These are phyloP conservation scores for Saccharomycodes ludwigii DNA, from an alignment of 805 yeast genomes.

Conservation along the genomic window DNA sequence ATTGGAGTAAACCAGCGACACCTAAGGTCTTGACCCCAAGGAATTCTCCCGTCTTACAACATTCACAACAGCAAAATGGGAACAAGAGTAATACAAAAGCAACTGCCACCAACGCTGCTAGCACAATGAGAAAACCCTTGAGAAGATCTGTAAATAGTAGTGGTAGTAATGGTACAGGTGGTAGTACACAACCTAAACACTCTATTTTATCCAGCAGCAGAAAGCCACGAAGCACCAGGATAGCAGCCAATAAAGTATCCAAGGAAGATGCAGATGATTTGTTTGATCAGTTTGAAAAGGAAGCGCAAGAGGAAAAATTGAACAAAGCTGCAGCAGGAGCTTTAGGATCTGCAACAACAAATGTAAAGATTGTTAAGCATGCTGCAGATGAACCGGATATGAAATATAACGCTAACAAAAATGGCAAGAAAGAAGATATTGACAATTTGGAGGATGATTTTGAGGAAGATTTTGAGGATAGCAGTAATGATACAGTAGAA, in stretches of 20 bases:
- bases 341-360: slow-evolving; percentile 45
- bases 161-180: slow-evolving; percentile 6
- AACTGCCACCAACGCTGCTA: slow-evolving; percentile 16
- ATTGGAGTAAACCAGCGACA: slow-evolving; percentile 69
- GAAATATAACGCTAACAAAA: slow-evolving; percentile 3
- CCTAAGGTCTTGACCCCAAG: slow-evolving; percentile 14
- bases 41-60: slow-evolving; percentile 25
- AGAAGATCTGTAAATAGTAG: slow-evolving; percentile 7
- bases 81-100: slow-evolving; percentile 8
- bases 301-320: slow-evolving; percentile 75
- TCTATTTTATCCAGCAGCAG: slow-evolving; percentile 43
- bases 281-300: slow-evolving; percentile 57
- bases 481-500: slow-evolving; percentile 35
- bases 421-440: slow-evolving; percentile 7
- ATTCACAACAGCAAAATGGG: slow-evolving; percentile 9
- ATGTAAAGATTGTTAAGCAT: slow-evolving; percentile 22
- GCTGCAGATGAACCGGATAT: slow-evolving; percentile 15
- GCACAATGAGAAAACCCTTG: slow-evolving; percentile 20
- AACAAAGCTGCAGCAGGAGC: no score
- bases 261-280: slow-evolving; percentile 35
- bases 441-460: slow-evolving; percentile 13
- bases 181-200: slow-evolving; percentile 25
- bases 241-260: slow-evolving; percentile 45
- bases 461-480: slow-evolving; percentile 12
- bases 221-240: slow-evolving; percentile 27